Conservation (phyloP, 208 protist species). For the Lotmaria passim region DNA sequence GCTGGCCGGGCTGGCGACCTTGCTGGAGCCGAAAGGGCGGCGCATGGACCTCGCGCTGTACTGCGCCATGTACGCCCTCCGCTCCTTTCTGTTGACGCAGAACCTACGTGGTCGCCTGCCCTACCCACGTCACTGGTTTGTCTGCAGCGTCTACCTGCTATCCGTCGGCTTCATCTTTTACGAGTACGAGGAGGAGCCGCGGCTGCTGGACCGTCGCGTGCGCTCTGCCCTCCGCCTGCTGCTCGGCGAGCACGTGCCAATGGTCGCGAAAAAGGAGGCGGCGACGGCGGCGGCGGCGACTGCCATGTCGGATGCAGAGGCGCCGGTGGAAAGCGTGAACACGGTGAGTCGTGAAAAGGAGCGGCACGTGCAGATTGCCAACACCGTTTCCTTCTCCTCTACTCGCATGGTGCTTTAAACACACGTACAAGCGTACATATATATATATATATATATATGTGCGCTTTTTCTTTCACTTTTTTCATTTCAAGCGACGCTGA, state of each 20-base stretch:
- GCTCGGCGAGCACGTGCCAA: constrained; percentile 48
- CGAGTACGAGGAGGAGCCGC: constrained; percentile 81
- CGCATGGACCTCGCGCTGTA: constrained; percentile 88
- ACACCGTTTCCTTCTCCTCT: constrained; percentile 28
- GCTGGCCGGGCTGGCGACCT: constrained; percentile 62
- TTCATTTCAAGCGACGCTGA: too few species aligned
- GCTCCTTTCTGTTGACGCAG: constrained; percentile 81
- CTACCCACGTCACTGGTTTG: constrained; percentile 72
- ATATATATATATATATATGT: constrained; percentile 8
- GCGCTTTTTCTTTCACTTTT: background rate
- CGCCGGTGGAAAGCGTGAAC: constrained; percentile 1
- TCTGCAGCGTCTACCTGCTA: constrained; percentile 77
- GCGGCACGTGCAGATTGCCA: constrained; percentile 25
- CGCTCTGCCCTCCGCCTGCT: constrained; percentile 53
- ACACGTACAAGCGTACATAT: background rate
- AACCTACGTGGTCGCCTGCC: constrained; percentile 73
- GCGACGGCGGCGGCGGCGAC: constrained; percentile 4
- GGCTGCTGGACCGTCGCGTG: constrained; percentile 63
- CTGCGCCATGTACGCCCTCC: constrained; percentile 77
- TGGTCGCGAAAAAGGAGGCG: constrained; percentile 7
- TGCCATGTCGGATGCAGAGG: constrained; percentile 8
- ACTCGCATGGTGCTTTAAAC: constrained; percentile 13
- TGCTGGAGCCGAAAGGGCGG: constrained; percentile 84
- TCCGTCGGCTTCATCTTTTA: constrained; percentile 79
- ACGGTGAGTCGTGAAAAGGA: constrained; percentile 22